These are phyloP conservation scores for Evernia prunastri DNA, from an alignment of 495 filamentous ascomycete genomes.

Conservation along the genomic window DNA sequence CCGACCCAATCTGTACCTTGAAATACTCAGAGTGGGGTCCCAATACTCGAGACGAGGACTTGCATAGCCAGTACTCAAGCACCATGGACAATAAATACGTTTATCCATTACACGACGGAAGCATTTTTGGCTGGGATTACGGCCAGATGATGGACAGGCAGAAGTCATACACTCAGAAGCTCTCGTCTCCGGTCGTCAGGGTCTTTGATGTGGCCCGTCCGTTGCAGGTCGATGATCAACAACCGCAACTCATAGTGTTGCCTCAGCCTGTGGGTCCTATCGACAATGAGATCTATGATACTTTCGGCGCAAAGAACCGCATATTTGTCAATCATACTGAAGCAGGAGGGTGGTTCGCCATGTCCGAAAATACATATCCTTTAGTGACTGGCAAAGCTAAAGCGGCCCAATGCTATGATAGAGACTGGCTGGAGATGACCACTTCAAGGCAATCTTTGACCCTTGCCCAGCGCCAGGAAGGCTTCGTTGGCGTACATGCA, in stretches of 20 bases:
- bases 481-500: constrained; percentile 48
- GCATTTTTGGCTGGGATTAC: constrained; percentile 72
- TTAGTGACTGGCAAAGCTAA: constrained; percentile 63
- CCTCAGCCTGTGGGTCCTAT: constrained; percentile 75
- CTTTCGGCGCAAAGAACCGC: constrained; percentile 52
- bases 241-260: constrained; percentile 66
- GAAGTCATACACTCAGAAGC: constrained; percentile 55
- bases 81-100: constrained; percentile 87
- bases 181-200: constrained; percentile 76
- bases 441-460: constrained; percentile 38
- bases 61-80: constrained; percentile 68
- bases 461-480: constrained; percentile 42
- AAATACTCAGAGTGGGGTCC: constrained; percentile 93
- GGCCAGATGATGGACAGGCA: constrained; percentile 44
- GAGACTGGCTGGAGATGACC: constrained; percentile 43
- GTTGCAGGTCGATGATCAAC: constrained; percentile 47
- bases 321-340: constrained; percentile 86
- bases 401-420: constrained; percentile 56
- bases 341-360: constrained; percentile 83
- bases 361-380: constrained; percentile 83
- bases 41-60: constrained; percentile 84
- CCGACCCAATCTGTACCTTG: constrained; percentile 76
- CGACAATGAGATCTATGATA: constrained; percentile 48
- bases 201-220: constrained; percentile 87
- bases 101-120: constrained; percentile 80